These are phyloP conservation scores for Ceratobasidium sp. DNA, from an alignment of 1,284 basidiomycete species.

Conservation along the genomic window DNA sequence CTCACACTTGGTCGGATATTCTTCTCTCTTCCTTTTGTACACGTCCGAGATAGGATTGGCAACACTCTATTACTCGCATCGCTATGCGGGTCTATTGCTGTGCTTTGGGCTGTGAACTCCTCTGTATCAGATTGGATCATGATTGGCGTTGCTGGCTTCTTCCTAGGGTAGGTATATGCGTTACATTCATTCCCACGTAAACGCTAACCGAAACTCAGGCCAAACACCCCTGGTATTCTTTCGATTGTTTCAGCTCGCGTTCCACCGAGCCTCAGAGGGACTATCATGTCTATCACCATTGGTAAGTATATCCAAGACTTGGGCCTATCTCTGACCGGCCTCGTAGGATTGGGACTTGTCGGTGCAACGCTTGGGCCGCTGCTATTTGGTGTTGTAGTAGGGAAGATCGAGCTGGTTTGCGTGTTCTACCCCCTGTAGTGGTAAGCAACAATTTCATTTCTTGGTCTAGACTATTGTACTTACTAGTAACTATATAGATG, in stretches of 20 bases:
- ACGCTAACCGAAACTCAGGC: background rate
- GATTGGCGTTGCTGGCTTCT: slow-evolving; percentile 21
- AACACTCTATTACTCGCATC: slow-evolving; percentile 10
- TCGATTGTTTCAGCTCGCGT: slow-evolving; percentile 23
- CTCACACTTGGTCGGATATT: slow-evolving; percentile 20
- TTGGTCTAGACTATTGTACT: too few species aligned
- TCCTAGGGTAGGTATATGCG: slow-evolving; percentile 23
- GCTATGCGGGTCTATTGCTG: slow-evolving; percentile 2
- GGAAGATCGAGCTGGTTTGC: slow-evolving; percentile 4
- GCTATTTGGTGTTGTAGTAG: slow-evolving; percentile 12
- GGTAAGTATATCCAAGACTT: background rate
- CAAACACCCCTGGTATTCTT: slow-evolving; percentile 23
- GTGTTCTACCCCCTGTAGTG: too few species aligned
- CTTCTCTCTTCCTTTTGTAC: slow-evolving; percentile 24
- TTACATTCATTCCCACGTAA: too few species aligned
- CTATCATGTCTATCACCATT: slow-evolving; percentile 12
- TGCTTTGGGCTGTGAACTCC: slow-evolving; percentile 11
- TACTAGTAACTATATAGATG: background rate
- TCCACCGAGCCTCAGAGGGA: slow-evolving; percentile 14
- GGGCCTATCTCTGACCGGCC: background rate
- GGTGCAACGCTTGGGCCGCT: slow-evolving; percentile 26
- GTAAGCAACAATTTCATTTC: too few species aligned
- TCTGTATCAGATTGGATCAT: slow-evolving; percentile 2
- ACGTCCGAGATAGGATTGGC: slow-evolving; percentile 25
- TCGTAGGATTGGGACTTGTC: slow-evolving; percentile 8